Conservation (phyloP, 1,284 basidiomycete species). For the Malassezia caprae region DNA sequence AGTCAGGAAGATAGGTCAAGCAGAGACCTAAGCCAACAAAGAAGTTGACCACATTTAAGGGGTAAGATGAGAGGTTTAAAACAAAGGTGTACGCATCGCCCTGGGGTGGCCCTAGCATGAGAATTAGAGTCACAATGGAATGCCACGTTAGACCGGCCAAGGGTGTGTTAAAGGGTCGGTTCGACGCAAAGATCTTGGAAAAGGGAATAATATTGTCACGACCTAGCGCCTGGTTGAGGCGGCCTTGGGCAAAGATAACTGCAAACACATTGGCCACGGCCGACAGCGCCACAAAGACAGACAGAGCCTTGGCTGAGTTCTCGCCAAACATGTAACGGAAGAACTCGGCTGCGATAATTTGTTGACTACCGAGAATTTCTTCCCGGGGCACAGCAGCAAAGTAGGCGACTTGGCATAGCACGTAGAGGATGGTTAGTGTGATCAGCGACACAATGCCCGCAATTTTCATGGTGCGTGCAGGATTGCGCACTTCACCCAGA, state of each 20-base stretch:
- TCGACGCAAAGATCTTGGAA: conserved; percentile 52
- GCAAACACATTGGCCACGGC: conserved; percentile 50
- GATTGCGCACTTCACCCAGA: conserved; percentile 53
- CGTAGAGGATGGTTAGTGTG: conserved; percentile 53
- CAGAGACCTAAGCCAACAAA: conserved; percentile 58
- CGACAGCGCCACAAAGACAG: conserved; percentile 55
- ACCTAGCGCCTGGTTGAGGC: conserved; percentile 55
- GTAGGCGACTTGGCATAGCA: conserved; percentile 53
- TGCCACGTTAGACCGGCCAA: conserved; percentile 52
- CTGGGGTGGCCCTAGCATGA: conserved; percentile 55
- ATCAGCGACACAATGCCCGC: conserved; percentile 55
- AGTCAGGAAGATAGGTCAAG: conserved; percentile 23
- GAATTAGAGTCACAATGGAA: conserved; percentile 51
- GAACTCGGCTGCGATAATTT: conserved; percentile 55
- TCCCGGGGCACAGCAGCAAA: conserved; percentile 52
- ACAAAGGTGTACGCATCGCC: conserved; percentile 56
- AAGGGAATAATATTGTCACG: conserved; percentile 55
- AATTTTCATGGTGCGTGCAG: conserved; percentile 54
- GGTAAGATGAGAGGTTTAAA: conserved; percentile 57
- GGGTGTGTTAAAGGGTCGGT: conserved; percentile 53
- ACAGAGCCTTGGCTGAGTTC: conserved; percentile 52
- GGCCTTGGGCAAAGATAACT: conserved; percentile 52
- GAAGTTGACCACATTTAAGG: conserved; percentile 51
- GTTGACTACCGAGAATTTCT: conserved; percentile 52
- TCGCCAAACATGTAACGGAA: conserved; percentile 56